Evolutionary conservation across 1,139 yeast species (phyloP).

Genomic region (Pichia norvegensis): DNA sequence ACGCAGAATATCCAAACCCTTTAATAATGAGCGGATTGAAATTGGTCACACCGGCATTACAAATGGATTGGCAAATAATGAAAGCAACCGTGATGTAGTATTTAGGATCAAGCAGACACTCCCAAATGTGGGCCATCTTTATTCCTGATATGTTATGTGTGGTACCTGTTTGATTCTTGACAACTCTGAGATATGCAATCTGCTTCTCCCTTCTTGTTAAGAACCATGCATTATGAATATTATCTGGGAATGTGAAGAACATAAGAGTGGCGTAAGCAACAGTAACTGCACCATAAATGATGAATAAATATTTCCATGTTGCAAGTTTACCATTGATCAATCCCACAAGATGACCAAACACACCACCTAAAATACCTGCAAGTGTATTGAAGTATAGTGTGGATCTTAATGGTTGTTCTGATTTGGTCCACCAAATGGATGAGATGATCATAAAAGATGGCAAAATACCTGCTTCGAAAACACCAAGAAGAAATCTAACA

Average conservation of each 20-base stretch:
- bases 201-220: slow-evolving; percentile 42
- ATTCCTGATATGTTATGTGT: not conserved
- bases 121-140: not conserved
- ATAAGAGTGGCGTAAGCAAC: slow-evolving; percentile 43
- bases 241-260: slow-evolving; percentile 43
- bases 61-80: slow-evolving; percentile 1
- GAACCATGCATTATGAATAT: slow-evolving; percentile 48
- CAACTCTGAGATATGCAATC: slow-evolving; percentile 1
- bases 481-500: slow-evolving; percentile 31
- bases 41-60: slow-evolving; percentile 2
- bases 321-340: slow-evolving; percentile 20
- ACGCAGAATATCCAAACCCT: slow-evolving; percentile 4
- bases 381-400: slow-evolving; percentile 24
- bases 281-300: slow-evolving; percentile 43
- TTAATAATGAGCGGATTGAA: slow-evolving; percentile 3
- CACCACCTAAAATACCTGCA: slow-evolving; percentile 20
- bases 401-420: slow-evolving; percentile 22
- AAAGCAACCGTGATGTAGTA: slow-evolving; percentile 2
- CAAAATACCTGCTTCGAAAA: slow-evolving; percentile 28
- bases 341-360: slow-evolving; percentile 21
- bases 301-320: slow-evolving; percentile 44
- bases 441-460: slow-evolving; percentile 28
- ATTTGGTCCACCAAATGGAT: slow-evolving; percentile 27
- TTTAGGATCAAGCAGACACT: not conserved
- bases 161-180: slow-evolving; percentile 1